A percentile compares a stretch with the other conserved stretches of the same genome.
phyloP scores from a whole-genome alignment of 768 basidiomycete genomes.

The Mycena rosella region DNA sequence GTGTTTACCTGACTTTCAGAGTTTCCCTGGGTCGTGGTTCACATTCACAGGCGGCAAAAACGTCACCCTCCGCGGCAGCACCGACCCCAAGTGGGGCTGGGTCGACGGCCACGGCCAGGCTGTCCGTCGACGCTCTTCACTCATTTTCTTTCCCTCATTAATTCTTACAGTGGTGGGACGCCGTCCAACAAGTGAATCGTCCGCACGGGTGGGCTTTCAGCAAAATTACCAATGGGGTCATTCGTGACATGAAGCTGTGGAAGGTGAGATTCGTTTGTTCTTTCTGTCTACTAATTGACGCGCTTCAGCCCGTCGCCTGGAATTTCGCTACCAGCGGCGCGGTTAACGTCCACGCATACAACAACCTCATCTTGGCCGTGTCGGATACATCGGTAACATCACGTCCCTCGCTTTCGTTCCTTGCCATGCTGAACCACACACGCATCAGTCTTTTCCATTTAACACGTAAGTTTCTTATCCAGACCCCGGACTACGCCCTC shows the following conservation, averaged over 20 bases:
- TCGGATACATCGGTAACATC: constrained; percentile 56
- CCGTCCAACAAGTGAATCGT: constrained; percentile 63
- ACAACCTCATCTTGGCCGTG: constrained; percentile 67
- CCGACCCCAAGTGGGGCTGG: constrained; percentile 74
- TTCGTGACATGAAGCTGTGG: constrained; percentile 69
- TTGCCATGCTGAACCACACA: not conserved
- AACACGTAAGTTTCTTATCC: constrained; percentile 62
- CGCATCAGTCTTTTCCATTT: constrained; percentile 67
- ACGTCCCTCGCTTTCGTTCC: not conserved
- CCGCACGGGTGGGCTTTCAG: constrained; percentile 68
- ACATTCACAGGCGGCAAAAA: constrained; percentile 67
- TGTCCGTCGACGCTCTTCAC: constrained; percentile 41
- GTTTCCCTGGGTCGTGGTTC: constrained; percentile 64
- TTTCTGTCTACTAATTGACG: not conserved
- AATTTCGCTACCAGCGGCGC: constrained; percentile 67
- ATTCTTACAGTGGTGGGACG: constrained; percentile 68
- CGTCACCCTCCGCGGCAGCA: constrained; percentile 68
- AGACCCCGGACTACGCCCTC: not conserved
- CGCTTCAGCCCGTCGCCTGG: constrained; percentile 65
- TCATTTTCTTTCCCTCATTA: not conserved
- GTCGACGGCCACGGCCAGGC: constrained; percentile 71
- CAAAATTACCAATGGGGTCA: constrained; percentile 66
- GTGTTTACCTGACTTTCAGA: constrained; percentile 41
- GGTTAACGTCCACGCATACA: constrained; percentile 62
- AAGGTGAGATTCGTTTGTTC: constrained; percentile 47